phyloP scores from a whole-genome alignment of 2,329 filamentous ascomycete species.

The Cyphellophora attinorum region DNA sequence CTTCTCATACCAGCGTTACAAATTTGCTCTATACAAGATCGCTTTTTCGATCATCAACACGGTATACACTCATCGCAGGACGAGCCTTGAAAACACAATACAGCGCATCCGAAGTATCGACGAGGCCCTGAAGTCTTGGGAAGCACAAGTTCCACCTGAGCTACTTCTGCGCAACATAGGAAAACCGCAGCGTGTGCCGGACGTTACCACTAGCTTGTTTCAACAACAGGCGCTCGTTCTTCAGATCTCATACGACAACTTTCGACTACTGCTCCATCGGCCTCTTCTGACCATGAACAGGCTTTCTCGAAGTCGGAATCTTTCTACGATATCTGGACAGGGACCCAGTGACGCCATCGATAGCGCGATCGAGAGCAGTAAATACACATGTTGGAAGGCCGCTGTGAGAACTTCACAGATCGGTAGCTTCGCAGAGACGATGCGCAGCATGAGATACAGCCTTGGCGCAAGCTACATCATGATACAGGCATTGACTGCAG shows the following conservation, averaged over 20 bases:
- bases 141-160: constrained; percentile 11
- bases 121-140: constrained; percentile 7
- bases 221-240: constrained; percentile 29
- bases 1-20: constrained; percentile 14
- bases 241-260: constrained; percentile 34
- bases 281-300: constrained; percentile 25
- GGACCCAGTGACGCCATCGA: constrained; percentile 2
- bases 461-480: constrained; percentile 35
- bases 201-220: constrained; percentile 8
- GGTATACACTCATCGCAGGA: constrained; percentile 7
- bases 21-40: constrained; percentile 11
- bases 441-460: constrained; percentile 30
- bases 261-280: constrained; percentile 33
- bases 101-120: constrained; percentile 10
- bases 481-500: constrained; percentile 36
- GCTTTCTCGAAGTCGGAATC: constrained; percentile 4
- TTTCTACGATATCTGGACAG: background rate
- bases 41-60: constrained; percentile 10
- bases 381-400: constrained; percentile 21
- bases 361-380: constrained; percentile 10
- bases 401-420: constrained; percentile 31
- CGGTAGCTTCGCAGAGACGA: constrained; percentile 17
- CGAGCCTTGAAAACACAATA: constrained; percentile 5
- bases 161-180: constrained; percentile 3
- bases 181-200: background rate